Conservation (phyloP, 2,329 filamentous ascomycete genomes). For the Cercospora janseana region DNA sequence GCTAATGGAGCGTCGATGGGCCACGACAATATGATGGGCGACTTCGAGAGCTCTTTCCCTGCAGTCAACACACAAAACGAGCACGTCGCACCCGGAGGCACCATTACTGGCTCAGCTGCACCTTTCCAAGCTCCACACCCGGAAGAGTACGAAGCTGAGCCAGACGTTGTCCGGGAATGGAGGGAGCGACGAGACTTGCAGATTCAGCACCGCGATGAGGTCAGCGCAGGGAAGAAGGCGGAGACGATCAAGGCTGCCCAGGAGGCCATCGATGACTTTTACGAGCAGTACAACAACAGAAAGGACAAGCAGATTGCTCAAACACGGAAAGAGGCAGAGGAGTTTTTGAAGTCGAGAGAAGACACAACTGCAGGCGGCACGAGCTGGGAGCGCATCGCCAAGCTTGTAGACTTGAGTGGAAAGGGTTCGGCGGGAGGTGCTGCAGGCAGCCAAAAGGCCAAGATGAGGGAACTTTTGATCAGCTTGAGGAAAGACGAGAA, state of each 20-base stretch:
- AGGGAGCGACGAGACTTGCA: constrained; percentile 81
- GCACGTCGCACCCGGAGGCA: constrained; percentile 70
- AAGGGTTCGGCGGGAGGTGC: constrained; percentile 87
- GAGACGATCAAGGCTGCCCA: constrained; percentile 87
- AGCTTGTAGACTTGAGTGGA: constrained; percentile 93
- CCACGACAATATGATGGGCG: constrained; percentile 44
- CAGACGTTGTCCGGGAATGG: constrained; percentile 86
- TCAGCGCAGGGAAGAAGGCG: constrained; percentile 76
- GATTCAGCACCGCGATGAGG: constrained; percentile 78
- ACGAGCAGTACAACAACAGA: constrained; percentile 98
- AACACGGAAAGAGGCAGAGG: constrained; percentile 86
- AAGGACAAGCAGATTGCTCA: constrained; percentile 90
- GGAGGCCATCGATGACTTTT: constrained; percentile 96
- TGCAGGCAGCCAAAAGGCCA: constrained; percentile 88
- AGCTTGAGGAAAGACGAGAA: constrained; percentile 93
- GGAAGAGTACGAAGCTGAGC: constrained; percentile 74
- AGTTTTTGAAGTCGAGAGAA: constrained; percentile 84
- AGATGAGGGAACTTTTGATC: constrained; percentile 86
- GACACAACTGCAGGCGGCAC: constrained; percentile 93
- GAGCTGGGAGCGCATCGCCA: constrained; percentile 97
- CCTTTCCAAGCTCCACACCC: constrained; percentile 55
- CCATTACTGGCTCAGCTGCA: constrained; percentile 69
- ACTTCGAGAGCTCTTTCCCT: constrained; percentile 88
- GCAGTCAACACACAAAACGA: constrained; percentile 73
- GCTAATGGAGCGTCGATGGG: constrained; percentile 27